Conservation (phyloP, 441 rosid genomes). For the Gossypium davidsonii region DNA sequence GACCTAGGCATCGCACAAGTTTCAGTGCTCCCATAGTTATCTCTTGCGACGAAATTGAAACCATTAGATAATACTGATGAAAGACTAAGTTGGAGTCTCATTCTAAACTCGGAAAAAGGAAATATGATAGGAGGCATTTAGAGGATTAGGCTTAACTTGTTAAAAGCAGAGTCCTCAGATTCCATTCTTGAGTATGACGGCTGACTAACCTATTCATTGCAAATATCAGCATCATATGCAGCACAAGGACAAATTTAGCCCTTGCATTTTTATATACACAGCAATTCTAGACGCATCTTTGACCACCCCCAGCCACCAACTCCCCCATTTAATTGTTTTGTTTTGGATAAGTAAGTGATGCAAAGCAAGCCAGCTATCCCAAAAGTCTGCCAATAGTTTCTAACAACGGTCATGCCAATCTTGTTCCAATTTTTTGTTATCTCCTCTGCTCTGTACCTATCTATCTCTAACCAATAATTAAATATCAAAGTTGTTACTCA, state of each 20-base stretch:
- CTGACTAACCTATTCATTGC: background rate
- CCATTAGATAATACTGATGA: too few relatives aligned
- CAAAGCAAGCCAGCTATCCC: background rate
- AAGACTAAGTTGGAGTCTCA: background rate
- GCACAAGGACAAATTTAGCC: background rate
- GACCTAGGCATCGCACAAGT: too few relatives aligned
- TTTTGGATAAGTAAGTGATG: background rate
- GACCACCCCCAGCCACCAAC: slow-evolving; percentile 6
- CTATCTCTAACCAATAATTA: background rate
- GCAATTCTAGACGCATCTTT: slow-evolving; percentile 8
- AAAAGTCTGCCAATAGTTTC: background rate
- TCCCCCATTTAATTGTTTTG: background rate
- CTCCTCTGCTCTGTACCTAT: background rate
- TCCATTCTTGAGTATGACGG: slow-evolving; percentile 7
- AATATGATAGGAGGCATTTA: slow-evolving; percentile 7
- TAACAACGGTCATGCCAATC: background rate
- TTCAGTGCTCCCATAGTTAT: too few relatives aligned
- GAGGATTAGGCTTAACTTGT: slow-evolving; percentile 10
- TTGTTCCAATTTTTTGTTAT: background rate
- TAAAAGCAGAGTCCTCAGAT: background rate
- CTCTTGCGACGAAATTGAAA: too few relatives aligned
- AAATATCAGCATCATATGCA: slow-evolving; percentile 12
- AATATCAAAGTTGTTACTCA: background rate
- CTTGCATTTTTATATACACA: slow-evolving; percentile 17
- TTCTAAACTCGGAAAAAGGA: background rate